These are phyloP conservation scores for Pichia terricola DNA, from an alignment of 1,139 yeast species.

Conservation along the genomic window DNA sequence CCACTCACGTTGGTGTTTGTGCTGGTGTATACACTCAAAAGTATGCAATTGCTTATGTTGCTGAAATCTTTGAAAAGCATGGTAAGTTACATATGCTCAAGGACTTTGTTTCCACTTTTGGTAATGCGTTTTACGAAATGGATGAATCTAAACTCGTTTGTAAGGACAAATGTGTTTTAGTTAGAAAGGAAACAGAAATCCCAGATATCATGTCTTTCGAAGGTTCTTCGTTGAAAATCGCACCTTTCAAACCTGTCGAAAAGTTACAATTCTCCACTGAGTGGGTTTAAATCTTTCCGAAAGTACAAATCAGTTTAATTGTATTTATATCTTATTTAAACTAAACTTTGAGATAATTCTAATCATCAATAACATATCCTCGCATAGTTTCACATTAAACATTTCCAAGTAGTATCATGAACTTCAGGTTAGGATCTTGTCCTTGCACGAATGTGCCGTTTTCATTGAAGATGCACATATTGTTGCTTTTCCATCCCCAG, in stretches of 20 bases:
- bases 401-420: slow-evolving; percentile 40
- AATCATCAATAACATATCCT: too few relatives aligned
- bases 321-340: too few relatives aligned
- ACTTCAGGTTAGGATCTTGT: slow-evolving; percentile 33
- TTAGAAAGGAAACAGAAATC: slow-evolving; percentile 40
- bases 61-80: slow-evolving; percentile 68
- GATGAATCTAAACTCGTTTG: slow-evolving; percentile 32
- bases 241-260: slow-evolving; percentile 87
- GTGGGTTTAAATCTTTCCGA: slow-evolving; percentile 38
- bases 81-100: slow-evolving; percentile 57
- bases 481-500: slow-evolving; percentile 49
- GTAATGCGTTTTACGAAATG: slow-evolving; percentile 59
- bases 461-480: slow-evolving; percentile 38
- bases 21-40: slow-evolving; percentile 97
- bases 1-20: slow-evolving; percentile 75
- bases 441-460: slow-evolving; percentile 33
- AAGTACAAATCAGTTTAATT: too few relatives aligned
- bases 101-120: slow-evolving; percentile 68
- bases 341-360: too few relatives aligned
- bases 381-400: too few relatives aligned
- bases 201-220: slow-evolving; percentile 45
- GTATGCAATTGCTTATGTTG: slow-evolving; percentile 72
- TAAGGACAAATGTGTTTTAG: slow-evolving; percentile 42
- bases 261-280: slow-evolving; percentile 64
- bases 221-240: slow-evolving; percentile 43